phyloP scores from a whole-genome alignment of 2,329 filamentous ascomycete species.

The Pseudocercospora macadamiae region DNA sequence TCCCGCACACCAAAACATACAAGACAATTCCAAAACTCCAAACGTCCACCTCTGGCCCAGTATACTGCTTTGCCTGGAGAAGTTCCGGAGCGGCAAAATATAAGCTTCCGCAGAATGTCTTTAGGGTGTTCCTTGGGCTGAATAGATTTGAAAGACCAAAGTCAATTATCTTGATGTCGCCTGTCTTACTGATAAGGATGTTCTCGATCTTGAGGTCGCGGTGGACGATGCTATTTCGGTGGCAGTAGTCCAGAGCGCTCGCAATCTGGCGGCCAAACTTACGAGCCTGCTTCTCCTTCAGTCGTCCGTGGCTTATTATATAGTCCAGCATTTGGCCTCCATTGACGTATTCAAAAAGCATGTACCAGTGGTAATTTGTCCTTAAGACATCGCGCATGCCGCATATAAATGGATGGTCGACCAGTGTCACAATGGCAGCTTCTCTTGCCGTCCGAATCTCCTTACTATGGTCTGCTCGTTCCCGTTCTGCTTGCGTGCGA shows the following conservation, averaged over 20 bases:
- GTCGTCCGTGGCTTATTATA: constrained; percentile 94
- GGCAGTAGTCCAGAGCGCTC: constrained; percentile 94
- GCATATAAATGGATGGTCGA: constrained; percentile 95
- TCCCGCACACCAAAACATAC: constrained; percentile 95
- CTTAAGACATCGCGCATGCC: constrained; percentile 93
- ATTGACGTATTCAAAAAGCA: constrained; percentile 99
- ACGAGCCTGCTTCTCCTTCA: constrained; percentile 97
- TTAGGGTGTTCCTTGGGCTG: constrained; percentile 79
- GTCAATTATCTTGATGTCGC: constrained; percentile 99
- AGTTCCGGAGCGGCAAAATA: constrained; percentile 97
- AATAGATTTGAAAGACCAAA: constrained; percentile 98
- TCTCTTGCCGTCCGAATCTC: constrained; percentile 94
- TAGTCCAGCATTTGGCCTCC: constrained; percentile 99
- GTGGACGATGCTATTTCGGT: constrained; percentile 97
- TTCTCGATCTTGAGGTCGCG: constrained; percentile 98
- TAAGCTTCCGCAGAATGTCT: constrained; percentile 95
- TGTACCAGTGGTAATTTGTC: constrained; percentile 99
- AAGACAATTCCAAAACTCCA: constrained; percentile 99
- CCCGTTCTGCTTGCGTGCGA: constrained; percentile 70
- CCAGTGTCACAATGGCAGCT: constrained; percentile 90
- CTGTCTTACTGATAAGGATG: constrained; percentile 97
- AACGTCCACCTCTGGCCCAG: constrained; percentile 92
- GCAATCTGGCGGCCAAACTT: constrained; percentile 98
- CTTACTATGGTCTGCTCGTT: constrained; percentile 93
- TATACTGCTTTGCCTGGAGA: constrained; percentile 90